A percentile compares a stretch with the other conserved stretches of the same genome.
These are phyloP conservation scores for Neopestalotiopsis rosae DNA, from an alignment of 2,329 filamentous ascomycete genomes.

Conservation along the genomic window DNA sequence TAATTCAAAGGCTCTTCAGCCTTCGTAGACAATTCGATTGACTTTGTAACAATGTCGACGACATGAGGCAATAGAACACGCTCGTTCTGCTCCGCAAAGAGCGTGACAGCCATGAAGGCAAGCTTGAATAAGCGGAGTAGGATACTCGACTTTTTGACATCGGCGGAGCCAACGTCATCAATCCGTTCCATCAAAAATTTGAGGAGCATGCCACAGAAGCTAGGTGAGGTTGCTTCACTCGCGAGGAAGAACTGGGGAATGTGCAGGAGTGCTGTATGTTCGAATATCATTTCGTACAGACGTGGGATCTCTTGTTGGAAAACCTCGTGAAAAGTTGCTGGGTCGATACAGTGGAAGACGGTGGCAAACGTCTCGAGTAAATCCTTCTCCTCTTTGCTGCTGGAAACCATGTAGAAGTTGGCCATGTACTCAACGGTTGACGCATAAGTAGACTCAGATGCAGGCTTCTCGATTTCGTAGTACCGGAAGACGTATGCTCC, in stretches of 20 bases:
- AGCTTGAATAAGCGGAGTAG: constrained; percentile 94
- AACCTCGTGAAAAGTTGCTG: constrained; percentile 97
- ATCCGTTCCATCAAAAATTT: constrained; percentile 98
- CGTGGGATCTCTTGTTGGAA: constrained; percentile 97
- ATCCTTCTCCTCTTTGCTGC: constrained; percentile 95
- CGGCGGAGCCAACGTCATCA: constrained; percentile 89
- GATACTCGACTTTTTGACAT: constrained; percentile 92
- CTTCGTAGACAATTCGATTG: constrained; percentile 92
- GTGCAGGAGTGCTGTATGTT: constrained; percentile 91
- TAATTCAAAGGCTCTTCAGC: constrained; percentile 99
- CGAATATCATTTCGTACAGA: constrained; percentile 97
- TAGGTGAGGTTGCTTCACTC: constrained; percentile 96
- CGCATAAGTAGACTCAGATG: constrained; percentile 73
- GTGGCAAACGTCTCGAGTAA: constrained; percentile 96
- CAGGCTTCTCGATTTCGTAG: constrained; percentile 86
- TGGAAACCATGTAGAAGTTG: constrained; percentile 93
- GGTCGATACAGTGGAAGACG: constrained; percentile 97
- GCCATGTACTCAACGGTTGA: constrained; percentile 92
- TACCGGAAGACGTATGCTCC: constrained; percentile 96
- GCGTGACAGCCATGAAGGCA: constrained; percentile 98
- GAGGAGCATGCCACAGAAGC: constrained; percentile 96
- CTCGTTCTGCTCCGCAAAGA: constrained; percentile 95
- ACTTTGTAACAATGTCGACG: constrained; percentile 95
- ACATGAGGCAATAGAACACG: constrained; percentile 94
- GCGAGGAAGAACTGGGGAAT: constrained; percentile 98